A percentile compares a stretch with the other conserved stretches of the same genome.
Conservation (phyloP, 2,329 filamentous ascomycete genomes). For the Chaetomiaceae sp. region DNA sequence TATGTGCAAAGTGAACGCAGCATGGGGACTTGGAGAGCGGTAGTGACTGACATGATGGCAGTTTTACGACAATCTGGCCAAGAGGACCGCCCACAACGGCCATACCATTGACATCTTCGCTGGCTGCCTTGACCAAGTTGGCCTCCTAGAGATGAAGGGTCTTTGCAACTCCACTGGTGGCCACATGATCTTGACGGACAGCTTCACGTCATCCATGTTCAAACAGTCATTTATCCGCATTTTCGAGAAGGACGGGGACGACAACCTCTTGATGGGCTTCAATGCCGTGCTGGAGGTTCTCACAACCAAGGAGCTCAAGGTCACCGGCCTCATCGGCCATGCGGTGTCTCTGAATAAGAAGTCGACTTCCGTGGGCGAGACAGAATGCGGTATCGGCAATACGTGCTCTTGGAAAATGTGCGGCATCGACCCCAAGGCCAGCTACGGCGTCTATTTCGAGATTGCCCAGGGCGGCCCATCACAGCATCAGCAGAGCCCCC, state of each 20-base stretch:
- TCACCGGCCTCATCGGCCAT: constrained; percentile 94
- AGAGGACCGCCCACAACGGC: constrained; percentile 91
- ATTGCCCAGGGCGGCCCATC: constrained; percentile 89
- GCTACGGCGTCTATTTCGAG: constrained; percentile 96
- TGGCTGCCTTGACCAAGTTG: constrained; percentile 94
- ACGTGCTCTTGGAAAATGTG: constrained; percentile 99
- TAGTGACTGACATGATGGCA: constrained; percentile 37
- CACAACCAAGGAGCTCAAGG: constrained; percentile 96
- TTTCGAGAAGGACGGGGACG: constrained; percentile 93
- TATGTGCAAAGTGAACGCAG: constrained; percentile 35
- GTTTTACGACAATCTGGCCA: constrained; percentile 94
- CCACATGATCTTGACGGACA: constrained; percentile 97
- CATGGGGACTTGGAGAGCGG: neutral
- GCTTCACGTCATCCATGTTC: constrained; percentile 98
- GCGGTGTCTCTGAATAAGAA: constrained; percentile 98
- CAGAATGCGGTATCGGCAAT: constrained; percentile 96
- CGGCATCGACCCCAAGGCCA: constrained; percentile 88
- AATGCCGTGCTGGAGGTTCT: constrained; percentile 93
- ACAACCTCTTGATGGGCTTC: constrained; percentile 96
- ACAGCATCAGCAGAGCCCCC: constrained; percentile 78
- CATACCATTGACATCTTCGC: constrained; percentile 98
- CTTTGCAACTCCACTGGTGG: constrained; percentile 93
- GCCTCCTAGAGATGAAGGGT: constrained; percentile 96
- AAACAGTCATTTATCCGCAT: constrained; percentile 96
- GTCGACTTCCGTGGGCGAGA: constrained; percentile 92